Evolutionary conservation across 2,329 filamentous ascomycete species (phyloP).

Genomic region (Paraphaeosphaeria sporulosa): DNA sequence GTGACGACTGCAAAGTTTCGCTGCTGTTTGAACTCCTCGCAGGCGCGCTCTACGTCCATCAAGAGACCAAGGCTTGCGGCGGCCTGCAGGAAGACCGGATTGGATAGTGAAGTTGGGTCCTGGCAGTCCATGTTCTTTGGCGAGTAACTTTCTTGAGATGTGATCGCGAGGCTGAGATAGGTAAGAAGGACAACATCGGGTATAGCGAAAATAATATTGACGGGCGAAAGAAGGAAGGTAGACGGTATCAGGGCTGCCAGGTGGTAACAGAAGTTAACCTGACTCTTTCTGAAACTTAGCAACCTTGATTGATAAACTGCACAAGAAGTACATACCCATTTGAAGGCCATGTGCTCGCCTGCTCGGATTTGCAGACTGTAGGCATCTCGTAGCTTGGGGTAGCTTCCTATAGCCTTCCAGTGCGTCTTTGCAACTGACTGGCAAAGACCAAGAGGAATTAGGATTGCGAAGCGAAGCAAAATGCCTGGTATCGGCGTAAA

Average conservation of each 20-base stretch:
- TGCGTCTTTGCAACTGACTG: conserved; percentile 11
- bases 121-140: neutral
- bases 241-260: conserved; percentile 22
- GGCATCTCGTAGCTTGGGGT: conserved; percentile 19
- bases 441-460: conserved; percentile 24
- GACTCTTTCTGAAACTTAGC: conserved; percentile 17
- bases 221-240: conserved; percentile 18
- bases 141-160: neutral
- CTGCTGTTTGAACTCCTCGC: neutral
- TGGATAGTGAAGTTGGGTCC: conserved; percentile 3
- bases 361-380: conserved; percentile 9
- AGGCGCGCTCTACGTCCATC: neutral
- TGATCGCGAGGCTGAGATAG: neutral
- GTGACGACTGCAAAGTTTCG: conserved; percentile 1
- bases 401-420: conserved; percentile 21
- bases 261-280: conserved; percentile 24
- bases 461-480: conserved; percentile 23
- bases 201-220: conserved; percentile 20
- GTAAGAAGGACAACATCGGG: conserved; percentile 16
- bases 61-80: conserved; percentile 10
- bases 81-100: conserved; percentile 9
- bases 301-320: conserved; percentile 3
- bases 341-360: neutral
- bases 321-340: neutral
- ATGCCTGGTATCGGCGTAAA: conserved; percentile 1